Percentiles rank a stretch among this genome's conserved stretches.
These are phyloP conservation scores for Pulveroboletus sp. DNA, from an alignment of 768 basidiomycete species.

Conservation along the genomic window DNA sequence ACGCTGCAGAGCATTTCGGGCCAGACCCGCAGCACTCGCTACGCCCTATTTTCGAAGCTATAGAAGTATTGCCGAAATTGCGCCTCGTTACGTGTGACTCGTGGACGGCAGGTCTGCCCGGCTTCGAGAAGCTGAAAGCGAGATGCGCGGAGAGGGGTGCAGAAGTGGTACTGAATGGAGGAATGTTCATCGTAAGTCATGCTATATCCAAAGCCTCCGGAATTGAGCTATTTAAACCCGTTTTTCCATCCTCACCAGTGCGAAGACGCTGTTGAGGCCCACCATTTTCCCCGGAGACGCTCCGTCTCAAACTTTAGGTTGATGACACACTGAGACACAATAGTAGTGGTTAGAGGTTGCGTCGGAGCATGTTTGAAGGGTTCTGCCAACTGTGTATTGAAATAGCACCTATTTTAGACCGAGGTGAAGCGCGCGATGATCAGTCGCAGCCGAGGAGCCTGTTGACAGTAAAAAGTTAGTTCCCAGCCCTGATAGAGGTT, in stretches of 20 bases:
- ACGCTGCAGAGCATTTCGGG: too few relatives aligned
- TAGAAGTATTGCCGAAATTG: conserved; percentile 32
- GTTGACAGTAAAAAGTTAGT: too few relatives aligned
- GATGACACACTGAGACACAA: too few relatives aligned
- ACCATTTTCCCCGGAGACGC: conserved; percentile 34
- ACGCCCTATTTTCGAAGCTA: conserved; percentile 27
- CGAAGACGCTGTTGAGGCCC: conserved; percentile 35
- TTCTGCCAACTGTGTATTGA: too few relatives aligned
- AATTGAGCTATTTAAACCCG: not conserved
- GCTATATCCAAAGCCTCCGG: not conserved
- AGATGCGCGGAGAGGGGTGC: conserved; percentile 32
- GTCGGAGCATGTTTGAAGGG: too few relatives aligned
- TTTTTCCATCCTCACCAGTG: too few relatives aligned
- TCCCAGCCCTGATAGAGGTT: too few relatives aligned
- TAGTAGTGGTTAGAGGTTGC: too few relatives aligned
- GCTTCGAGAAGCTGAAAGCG: conserved; percentile 23
- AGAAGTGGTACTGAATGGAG: conserved; percentile 25
- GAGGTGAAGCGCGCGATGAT: too few relatives aligned
- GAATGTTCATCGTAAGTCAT: conserved; percentile 35
- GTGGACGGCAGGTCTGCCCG: conserved; percentile 13
- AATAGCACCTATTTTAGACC: too few relatives aligned
- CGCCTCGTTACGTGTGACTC: conserved; percentile 36
- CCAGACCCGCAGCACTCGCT: conserved; percentile 28
- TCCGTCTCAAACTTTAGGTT: conserved; percentile 36
- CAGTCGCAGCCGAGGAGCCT: too few relatives aligned